Evolutionary conservation across 2,329 filamentous ascomycete genomes (phyloP).

Genomic region (Aspergillus transmontanensis): DNA sequence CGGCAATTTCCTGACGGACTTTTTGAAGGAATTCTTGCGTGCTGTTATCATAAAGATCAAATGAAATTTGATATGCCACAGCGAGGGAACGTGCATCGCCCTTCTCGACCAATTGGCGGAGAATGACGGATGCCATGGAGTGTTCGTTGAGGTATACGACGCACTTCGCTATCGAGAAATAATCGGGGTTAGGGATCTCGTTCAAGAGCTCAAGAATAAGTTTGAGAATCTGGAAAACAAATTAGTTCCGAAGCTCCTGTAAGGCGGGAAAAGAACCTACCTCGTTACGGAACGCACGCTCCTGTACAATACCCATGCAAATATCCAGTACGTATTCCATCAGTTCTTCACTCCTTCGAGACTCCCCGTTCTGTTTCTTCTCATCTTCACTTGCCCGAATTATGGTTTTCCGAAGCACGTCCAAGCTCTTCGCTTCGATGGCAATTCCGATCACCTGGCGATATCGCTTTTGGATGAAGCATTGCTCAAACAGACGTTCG

Average conservation of each 20-base stretch:
- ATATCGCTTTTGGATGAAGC: conserved; percentile 82
- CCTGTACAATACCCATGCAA: conserved; percentile 97
- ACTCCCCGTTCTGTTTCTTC: conserved; percentile 64
- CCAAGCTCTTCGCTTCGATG: conserved; percentile 88
- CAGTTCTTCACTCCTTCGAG: conserved; percentile 76
- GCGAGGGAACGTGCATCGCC: conserved; percentile 77
- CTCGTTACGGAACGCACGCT: conserved; percentile 78
- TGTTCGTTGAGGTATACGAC: conserved; percentile 95
- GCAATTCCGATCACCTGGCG: conserved; percentile 96
- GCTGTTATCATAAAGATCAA: conserved; percentile 97
- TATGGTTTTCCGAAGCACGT: conserved; percentile 83
- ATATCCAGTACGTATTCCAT: conserved; percentile 97
- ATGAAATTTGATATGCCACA: conserved; percentile 94
- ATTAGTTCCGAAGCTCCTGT: conserved; percentile 7
- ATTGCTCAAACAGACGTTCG: conserved; percentile 87
- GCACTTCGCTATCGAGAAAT: conserved; percentile 97
- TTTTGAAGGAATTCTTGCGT: conserved; percentile 95
- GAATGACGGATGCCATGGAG: conserved; percentile 83
- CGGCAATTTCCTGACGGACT: conserved; percentile 78
- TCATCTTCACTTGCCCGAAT: conserved; percentile 86
- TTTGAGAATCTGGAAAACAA: conserved; percentile 68
- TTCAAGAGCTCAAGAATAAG: conserved; percentile 94
- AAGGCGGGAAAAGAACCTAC: conserved; percentile 37
- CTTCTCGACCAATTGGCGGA: conserved; percentile 77
- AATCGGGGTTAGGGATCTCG: conserved; percentile 89